These are phyloP conservation scores for Lentinula sp. DNA, from an alignment of 768 basidiomycete genomes.

Conservation along the genomic window DNA sequence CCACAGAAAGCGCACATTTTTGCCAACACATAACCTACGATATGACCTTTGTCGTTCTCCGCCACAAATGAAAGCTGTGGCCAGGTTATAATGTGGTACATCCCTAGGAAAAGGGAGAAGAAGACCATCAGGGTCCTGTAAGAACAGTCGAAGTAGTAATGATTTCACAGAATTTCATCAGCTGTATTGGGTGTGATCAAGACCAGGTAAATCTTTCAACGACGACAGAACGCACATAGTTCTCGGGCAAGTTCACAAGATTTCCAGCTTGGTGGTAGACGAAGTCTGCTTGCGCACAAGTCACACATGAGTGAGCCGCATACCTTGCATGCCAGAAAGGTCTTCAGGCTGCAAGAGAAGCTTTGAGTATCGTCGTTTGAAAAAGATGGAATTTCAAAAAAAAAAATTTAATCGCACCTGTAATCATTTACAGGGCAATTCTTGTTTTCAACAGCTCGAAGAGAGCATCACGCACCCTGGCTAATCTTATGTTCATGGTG, in stretches of 20 bases:
- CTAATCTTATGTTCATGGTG: slow-evolving; percentile 38
- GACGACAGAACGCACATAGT: slow-evolving; percentile 44
- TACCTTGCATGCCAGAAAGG: slow-evolving; percentile 77
- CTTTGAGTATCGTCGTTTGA: neutral
- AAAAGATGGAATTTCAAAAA: neutral
- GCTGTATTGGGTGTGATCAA: neutral
- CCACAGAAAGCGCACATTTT: slow-evolving; percentile 62
- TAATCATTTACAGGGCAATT: neutral
- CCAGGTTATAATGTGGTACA: slow-evolving; percentile 90
- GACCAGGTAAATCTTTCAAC: neutral
- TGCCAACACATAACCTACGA: slow-evolving; percentile 92
- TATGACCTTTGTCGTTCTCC: slow-evolving; percentile 80
- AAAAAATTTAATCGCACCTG: neutral
- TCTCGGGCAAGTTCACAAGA: slow-evolving; percentile 89
- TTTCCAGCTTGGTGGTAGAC: slow-evolving; percentile 53
- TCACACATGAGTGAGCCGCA: neutral
- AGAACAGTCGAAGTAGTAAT: neutral
- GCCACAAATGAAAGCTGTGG: slow-evolving; percentile 92
- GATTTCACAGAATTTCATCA: slow-evolving; percentile 67
- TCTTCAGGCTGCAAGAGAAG: slow-evolving; percentile 63
- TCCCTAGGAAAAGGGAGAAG: slow-evolving; percentile 40
- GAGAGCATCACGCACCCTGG: slow-evolving; percentile 29
- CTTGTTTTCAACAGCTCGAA: neutral
- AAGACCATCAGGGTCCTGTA: neutral
- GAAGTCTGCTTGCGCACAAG: neutral